These are phyloP conservation scores for Patellifolia procumbens DNA, from an alignment of 179 eudicot genomes.

Conservation along the genomic window DNA sequence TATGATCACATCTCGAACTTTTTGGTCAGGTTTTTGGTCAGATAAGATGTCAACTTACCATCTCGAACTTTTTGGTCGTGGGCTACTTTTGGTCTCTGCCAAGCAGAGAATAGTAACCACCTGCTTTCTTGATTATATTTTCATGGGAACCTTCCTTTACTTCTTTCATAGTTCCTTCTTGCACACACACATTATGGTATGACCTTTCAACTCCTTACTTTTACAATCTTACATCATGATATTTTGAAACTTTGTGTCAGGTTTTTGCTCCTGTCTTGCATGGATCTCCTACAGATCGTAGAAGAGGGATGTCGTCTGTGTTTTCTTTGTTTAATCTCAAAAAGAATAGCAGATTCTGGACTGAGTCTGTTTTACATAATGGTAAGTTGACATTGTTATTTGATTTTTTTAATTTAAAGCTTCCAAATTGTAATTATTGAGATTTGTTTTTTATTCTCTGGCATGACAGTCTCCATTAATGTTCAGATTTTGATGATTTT, in stretches of 20 bases:
- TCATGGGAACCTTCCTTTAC: neutral
- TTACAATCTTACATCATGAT: neutral
- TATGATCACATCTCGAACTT: too few species aligned
- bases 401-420: neutral
- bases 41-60: too few species aligned
- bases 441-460: conserved; percentile 9
- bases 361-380: conserved; percentile 74
- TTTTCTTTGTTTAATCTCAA: conserved; percentile 89
- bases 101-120: neutral
- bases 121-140: neutral
- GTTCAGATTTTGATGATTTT: conserved; percentile 75
- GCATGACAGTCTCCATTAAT: conserved; percentile 22
- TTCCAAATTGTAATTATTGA: neutral
- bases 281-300: conserved; percentile 53
- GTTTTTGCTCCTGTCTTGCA: conserved; percentile 44
- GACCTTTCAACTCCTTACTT: neutral
- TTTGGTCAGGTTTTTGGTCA: too few species aligned
- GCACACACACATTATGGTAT: neutral
- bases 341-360: conserved; percentile 92
- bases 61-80: neutral
- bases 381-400: conserved; percentile 44
- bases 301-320: conserved; percentile 62
- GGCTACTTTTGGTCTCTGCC: neutral
- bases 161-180: neutral
- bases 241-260: conserved; percentile 26